Conservation (phyloP, 2,329 filamentous ascomycete genomes). For the Talaromyces islandicus region DNA sequence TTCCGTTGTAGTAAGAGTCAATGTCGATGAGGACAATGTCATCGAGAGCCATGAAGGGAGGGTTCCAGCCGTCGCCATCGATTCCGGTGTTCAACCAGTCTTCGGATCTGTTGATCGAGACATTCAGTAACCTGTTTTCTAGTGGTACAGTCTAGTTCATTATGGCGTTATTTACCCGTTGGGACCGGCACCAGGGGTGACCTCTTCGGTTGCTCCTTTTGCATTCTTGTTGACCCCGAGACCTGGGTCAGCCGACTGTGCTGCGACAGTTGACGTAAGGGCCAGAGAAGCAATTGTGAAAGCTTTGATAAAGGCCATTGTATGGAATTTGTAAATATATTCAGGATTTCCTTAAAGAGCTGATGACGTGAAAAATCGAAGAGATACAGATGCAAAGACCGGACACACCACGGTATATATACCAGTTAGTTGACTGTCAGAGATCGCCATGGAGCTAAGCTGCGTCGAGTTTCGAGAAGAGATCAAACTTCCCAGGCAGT, state of each 20-base stretch:
- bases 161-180: not conserved
- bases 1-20: conserved; percentile 14
- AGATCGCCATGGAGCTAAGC: not conserved
- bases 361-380: not conserved
- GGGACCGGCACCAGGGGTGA: conserved; percentile 5
- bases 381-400: not conserved
- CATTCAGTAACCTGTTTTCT: not conserved
- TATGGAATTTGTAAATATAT: not conserved
- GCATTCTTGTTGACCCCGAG: conserved; percentile 6
- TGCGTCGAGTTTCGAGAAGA: not conserved
- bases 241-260: conserved; percentile 7
- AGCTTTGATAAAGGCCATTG: not conserved
- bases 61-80: conserved; percentile 23
- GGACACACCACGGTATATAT: not conserved
- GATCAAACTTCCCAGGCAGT: not conserved
- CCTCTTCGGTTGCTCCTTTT: conserved; percentile 5
- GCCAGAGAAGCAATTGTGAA: conserved; percentile 1
- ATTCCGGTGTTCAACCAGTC: conserved; percentile 7
- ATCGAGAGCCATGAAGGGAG: conserved; percentile 23
- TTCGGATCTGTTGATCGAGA: conserved; percentile 1
- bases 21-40: conserved; percentile 15
- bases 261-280: conserved; percentile 1
- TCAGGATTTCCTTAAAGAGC: not conserved
- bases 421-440: not conserved
- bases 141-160: not conserved